Evolutionary conservation across 2,329 filamentous ascomycete species (phyloP).

Genomic region (Alternaria sp.): DNA sequence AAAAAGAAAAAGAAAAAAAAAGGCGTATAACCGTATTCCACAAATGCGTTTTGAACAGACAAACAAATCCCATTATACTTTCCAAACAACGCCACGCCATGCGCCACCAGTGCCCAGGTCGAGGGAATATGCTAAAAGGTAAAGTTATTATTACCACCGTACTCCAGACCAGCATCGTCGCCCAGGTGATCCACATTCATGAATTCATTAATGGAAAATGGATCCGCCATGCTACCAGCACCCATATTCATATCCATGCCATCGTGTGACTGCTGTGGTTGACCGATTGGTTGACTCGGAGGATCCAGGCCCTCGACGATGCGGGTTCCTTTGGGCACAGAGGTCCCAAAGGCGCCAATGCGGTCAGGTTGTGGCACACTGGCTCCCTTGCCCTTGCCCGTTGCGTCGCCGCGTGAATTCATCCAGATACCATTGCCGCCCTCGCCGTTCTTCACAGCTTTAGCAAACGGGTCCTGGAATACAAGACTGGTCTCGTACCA

Average conservation of each 20-base stretch:
- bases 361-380: constrained; percentile 47
- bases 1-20: too few species aligned
- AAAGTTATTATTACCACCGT: constrained; percentile 11
- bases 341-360: constrained; percentile 54
- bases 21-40: not conserved
- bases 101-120: not conserved
- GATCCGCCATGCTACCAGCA: constrained; percentile 12
- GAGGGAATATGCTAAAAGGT: constrained; percentile 7
- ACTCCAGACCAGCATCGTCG: constrained; percentile 31
- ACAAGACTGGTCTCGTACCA: constrained; percentile 67
- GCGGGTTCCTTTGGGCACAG: constrained; percentile 50
- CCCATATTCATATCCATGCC: constrained; percentile 26
- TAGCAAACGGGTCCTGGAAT: constrained; percentile 49
- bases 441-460: constrained; percentile 51
- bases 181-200: constrained; percentile 54
- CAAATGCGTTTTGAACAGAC: not conserved
- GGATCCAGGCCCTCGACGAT: constrained; percentile 53
- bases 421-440: constrained; percentile 57
- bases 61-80: not conserved
- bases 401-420: constrained; percentile 57
- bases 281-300: constrained; percentile 19
- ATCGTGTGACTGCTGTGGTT: constrained; percentile 22
- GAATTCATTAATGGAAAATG: constrained; percentile 51
- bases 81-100: not conserved
- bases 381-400: constrained; percentile 31